Evolutionary conservation across 257 asterid species (phyloP), one percentile per base, ranked within the genome.

Genomic region (Solanum appendiculatum): DNA sequence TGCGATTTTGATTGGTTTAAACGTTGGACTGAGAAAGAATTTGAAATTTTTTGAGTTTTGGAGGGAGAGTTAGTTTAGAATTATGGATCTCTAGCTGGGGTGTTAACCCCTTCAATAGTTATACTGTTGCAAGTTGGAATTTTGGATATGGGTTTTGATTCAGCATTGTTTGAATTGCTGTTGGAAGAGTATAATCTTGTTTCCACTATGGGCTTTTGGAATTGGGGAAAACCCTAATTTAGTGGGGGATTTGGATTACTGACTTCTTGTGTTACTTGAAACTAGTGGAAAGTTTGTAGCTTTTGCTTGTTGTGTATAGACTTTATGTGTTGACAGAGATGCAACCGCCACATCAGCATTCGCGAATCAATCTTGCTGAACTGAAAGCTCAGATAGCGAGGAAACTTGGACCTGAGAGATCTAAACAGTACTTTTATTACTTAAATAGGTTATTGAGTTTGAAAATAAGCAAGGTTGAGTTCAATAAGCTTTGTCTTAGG

Each of bases 321-420:
- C 85, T 91, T 92, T 90, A 89, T 91, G 86, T 87, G 31, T 87
- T 92, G 86, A 91, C 86, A 90, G 92, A 91, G 91, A 96, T 96
- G 99, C 93, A 93, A 86, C 95, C 97, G 20, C 95, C 98, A 87
- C 89, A 89, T 89, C 98, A 93, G 91, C 93, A 89, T 90, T 90
- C 97, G 29, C 96, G 98, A 87, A 91, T 94, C 93, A 92, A 92
- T 93, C 95, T 93, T 82, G 91, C 88, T 23, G 99, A 94, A 90
- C 86, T 94, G 93, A 95, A 93, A 92, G 92, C 94, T 88, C 97
- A 91, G 86, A 81, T 96, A 78, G 92, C 92, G 88, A 95, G 92
- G 94, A 96, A 93, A 87, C 91, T 96, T 8, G 98, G 98, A 89
- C 92, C 93, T 0, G 98, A 93, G 89, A 87, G 90, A 90, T 94